Percentiles rank a stretch among this genome's conserved stretches.
Conservation (phyloP, 345 rosid species). For the Rhodamnia rubescens region DNA sequence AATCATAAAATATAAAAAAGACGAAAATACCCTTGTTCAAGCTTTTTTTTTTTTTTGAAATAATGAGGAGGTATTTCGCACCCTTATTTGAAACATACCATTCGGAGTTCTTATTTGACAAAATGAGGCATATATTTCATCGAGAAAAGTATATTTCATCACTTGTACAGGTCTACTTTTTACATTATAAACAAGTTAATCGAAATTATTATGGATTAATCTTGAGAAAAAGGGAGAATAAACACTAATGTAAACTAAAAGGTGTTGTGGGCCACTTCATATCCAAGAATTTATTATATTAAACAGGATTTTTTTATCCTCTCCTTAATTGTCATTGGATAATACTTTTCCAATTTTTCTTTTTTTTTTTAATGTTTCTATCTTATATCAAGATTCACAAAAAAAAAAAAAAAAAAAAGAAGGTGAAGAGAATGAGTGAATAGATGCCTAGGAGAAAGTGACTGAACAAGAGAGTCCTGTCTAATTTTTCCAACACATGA, state of each 20-base stretch:
- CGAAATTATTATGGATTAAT: background rate
- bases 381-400: background rate
- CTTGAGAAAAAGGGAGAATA: background rate
- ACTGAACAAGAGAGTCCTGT: background rate
- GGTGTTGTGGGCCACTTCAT: background rate
- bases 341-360: background rate
- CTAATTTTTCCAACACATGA: background rate
- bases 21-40: no score
- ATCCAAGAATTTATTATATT: background rate
- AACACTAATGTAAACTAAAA: background rate
- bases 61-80: no score
- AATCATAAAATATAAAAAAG: no score
- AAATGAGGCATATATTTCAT: no score
- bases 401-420: fast-evolving
- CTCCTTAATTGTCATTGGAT: background rate
- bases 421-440: background rate
- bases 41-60: no score
- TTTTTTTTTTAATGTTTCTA: background rate
- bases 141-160: background rate
- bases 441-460: background rate
- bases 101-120: no score
- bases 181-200: background rate
- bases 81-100: no score
- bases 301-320: no score
- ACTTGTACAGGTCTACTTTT: background rate